Conservation (phyloP, 2,329 filamentous ascomycete genomes). For the Fusarium staphyleae region DNA sequence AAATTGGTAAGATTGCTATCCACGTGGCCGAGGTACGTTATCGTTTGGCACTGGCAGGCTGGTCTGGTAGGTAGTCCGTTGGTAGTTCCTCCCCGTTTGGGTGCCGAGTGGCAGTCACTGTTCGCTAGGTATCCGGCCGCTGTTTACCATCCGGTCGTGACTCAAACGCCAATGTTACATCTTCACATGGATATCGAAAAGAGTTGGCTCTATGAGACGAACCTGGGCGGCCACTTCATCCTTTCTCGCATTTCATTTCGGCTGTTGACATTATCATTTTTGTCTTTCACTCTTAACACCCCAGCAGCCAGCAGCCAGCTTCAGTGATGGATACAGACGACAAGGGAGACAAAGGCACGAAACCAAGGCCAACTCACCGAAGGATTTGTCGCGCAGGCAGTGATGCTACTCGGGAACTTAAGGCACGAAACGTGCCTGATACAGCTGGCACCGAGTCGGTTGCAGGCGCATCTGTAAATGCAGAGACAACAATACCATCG, state of each 20-base stretch:
- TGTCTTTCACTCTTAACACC: background rate
- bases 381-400: no score
- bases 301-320: background rate
- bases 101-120: slow-evolving; percentile 5
- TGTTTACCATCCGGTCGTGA: slow-evolving; percentile 3
- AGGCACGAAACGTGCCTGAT: background rate
- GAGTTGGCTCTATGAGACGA: background rate
- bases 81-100: background rate
- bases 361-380: background rate
- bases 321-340: slow-evolving; percentile 11
- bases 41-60: slow-evolving; percentile 9
- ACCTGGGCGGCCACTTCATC: background rate
- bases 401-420: background rate
- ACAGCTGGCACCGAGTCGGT: no score
- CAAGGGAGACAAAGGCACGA: background rate
- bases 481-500: background rate
- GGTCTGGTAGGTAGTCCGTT: background rate
- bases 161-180: background rate
- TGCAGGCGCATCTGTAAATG: background rate
- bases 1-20: no score
- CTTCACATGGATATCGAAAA: background rate
- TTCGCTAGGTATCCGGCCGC: background rate
- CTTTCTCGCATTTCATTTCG: background rate
- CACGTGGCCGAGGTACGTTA: background rate
- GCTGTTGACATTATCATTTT: background rate